These are phyloP conservation scores for Rauvolfia tetraphylla DNA, from an alignment of 257 asterid genomes.

Conservation along the genomic window DNA sequence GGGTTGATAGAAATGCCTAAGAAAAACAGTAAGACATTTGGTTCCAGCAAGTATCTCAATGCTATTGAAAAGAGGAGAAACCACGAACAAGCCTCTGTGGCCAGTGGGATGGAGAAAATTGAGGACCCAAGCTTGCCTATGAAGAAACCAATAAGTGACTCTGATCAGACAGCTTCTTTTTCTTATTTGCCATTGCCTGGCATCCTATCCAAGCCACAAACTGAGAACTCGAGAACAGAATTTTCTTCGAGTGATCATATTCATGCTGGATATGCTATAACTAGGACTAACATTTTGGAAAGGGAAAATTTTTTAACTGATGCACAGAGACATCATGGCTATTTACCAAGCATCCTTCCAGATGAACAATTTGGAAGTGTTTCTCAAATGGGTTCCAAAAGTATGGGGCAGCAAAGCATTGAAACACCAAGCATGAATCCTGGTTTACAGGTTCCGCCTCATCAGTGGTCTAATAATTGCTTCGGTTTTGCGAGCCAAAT, in stretches of 20 bases:
- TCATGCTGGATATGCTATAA: conserved; percentile 9
- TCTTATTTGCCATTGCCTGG: conserved; percentile 26
- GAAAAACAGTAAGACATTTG: conserved; percentile 6
- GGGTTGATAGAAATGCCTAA: not conserved
- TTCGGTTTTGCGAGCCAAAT: conserved; percentile 24
- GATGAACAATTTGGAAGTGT: conserved; percentile 21
- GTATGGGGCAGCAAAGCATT: conserved; percentile 7
- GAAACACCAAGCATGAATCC: conserved; percentile 6
- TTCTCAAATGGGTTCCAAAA: conserved; percentile 21
- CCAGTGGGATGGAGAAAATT: conserved; percentile 12
- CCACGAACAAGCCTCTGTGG: conserved; percentile 3
- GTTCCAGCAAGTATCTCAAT: not conserved
- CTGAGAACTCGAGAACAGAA: conserved; percentile 22
- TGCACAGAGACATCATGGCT: conserved; percentile 17
- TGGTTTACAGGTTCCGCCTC: conserved; percentile 24
- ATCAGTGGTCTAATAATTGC: conserved; percentile 19
- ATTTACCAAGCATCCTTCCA: conserved; percentile 14
- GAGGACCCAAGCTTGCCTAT: conserved; percentile 12
- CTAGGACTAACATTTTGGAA: conserved; percentile 5
- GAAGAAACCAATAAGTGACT: conserved; percentile 5
- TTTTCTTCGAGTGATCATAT: conserved; percentile 18
- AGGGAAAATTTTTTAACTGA: conserved; percentile 11
- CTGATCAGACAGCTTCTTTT: conserved; percentile 24
- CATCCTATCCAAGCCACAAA: conserved; percentile 20
- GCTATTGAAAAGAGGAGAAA: conserved; percentile 7